A percentile compares a stretch with the other conserved stretches of the same genome.
Evolutionary conservation across 2,329 filamentous ascomycete species (phyloP).

Genomic region (Fusarium sp.): DNA sequence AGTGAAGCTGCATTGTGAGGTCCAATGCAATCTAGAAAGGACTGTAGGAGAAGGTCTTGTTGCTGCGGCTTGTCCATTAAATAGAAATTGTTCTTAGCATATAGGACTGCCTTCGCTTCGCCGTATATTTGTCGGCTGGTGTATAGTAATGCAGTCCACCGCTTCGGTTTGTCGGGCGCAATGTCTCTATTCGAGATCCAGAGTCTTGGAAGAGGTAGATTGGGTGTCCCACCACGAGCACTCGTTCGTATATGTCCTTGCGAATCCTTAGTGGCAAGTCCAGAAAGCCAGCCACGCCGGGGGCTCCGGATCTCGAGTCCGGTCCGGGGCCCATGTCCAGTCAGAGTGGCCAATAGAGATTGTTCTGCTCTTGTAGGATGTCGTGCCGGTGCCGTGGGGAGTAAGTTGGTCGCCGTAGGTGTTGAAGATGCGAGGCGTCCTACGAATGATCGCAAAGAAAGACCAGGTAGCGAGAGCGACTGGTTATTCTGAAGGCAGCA

Average conservation of each 20-base stretch:
- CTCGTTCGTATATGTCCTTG: constrained; percentile 14
- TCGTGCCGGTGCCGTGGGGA: background rate
- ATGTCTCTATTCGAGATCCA: constrained; percentile 16
- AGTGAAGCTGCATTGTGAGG: constrained; percentile 15
- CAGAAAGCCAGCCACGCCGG: constrained; percentile 6
- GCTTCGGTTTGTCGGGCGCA: constrained; percentile 20
- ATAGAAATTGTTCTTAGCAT: constrained; percentile 18
- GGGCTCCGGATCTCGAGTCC: background rate
- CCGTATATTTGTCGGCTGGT: constrained; percentile 18
- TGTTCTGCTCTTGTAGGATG: background rate
- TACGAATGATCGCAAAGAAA: background rate
- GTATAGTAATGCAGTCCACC: constrained; percentile 27
- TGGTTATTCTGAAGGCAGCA: background rate
- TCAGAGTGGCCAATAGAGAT: background rate
- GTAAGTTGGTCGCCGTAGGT: constrained; percentile 2
- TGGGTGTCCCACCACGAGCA: constrained; percentile 20
- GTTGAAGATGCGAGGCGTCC: constrained; percentile 7
- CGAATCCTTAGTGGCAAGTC: constrained; percentile 10
- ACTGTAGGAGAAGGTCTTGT: constrained; percentile 14
- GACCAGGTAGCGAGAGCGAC: background rate
- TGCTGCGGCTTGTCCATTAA: constrained; percentile 17
- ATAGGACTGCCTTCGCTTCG: constrained; percentile 25
- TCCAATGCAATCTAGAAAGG: constrained; percentile 26
- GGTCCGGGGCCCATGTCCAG: background rate
- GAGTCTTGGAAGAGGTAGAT: constrained; percentile 27